phyloP scores from a whole-genome alignment of 2,329 filamentous ascomycete genomes.

The Exophiala oligosperma region DNA sequence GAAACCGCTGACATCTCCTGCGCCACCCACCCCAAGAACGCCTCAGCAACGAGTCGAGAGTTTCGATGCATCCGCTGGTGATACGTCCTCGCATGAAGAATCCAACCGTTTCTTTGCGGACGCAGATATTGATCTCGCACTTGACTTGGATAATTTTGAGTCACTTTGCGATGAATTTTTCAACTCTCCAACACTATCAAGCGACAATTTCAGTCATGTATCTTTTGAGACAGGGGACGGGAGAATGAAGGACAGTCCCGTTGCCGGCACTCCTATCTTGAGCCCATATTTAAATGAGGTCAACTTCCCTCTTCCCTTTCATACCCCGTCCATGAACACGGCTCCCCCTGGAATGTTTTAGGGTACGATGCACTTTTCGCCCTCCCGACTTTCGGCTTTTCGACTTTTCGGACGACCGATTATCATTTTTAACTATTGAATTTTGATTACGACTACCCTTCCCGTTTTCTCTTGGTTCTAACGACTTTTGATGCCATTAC shows the following conservation, averaged over 20 bases:
- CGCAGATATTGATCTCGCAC: constrained; percentile 16
- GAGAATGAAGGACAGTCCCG: background rate
- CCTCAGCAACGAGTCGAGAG: background rate
- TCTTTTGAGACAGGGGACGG: background rate
- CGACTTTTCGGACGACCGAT: too few species aligned
- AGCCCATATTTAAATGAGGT: too few species aligned
- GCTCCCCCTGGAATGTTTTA: too few species aligned
- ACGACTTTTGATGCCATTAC: too few species aligned
- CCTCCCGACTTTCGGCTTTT: too few species aligned
- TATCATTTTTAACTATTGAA: too few species aligned
- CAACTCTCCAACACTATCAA: constrained; percentile 6
- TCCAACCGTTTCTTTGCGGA: constrained; percentile 15
- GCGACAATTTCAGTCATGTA: background rate
- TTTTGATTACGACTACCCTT: too few species aligned
- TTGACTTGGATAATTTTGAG: constrained; percentile 24
- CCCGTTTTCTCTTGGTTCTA: too few species aligned
- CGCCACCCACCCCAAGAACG: constrained; percentile 2
- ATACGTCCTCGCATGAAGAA: constrained; percentile 10
- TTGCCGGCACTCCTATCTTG: too few species aligned
- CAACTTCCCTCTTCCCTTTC: too few species aligned
- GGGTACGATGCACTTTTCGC: too few species aligned
- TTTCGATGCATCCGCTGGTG: background rate
- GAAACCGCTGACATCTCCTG: background rate
- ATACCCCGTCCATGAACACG: too few species aligned
- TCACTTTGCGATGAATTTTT: constrained; percentile 21